phyloP scores from a whole-genome alignment of 352 stramenopile genomes.

The Phytophthora hibernalis region DNA sequence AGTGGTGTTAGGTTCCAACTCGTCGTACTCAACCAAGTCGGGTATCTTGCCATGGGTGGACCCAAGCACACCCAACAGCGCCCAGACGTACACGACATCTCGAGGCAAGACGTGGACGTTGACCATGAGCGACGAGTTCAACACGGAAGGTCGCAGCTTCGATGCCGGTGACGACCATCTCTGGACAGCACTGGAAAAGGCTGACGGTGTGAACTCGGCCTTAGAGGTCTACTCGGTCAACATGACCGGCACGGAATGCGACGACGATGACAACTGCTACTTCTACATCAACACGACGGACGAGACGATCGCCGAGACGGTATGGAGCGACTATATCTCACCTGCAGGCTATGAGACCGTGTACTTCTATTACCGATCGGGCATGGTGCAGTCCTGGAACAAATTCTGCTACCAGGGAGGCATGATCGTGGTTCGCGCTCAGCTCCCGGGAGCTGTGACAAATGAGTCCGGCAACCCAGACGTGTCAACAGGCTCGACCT shows the following conservation, averaged over 20 bases:
- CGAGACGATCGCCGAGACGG: slow-evolving; percentile 47
- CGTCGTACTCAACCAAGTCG: slow-evolving; percentile 37
- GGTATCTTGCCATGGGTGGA: slow-evolving; percentile 30
- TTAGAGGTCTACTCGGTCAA: slow-evolving; percentile 93
- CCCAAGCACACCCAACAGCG: slow-evolving; percentile 34
- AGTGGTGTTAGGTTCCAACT: slow-evolving; percentile 8
- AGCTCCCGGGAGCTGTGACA: slow-evolving; percentile 85
- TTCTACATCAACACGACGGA: slow-evolving; percentile 65
- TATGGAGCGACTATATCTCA: slow-evolving; percentile 78
- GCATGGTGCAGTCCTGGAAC: slow-evolving; percentile 92
- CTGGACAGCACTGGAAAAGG: slow-evolving; percentile 90
- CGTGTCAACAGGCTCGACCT: slow-evolving; percentile 34
- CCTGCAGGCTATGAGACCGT: slow-evolving; percentile 55
- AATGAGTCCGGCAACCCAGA: slow-evolving; percentile 51
- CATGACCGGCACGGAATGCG: slow-evolving; percentile 70
- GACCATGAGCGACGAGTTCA: slow-evolving; percentile 62
- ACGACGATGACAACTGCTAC: slow-evolving; percentile 54
- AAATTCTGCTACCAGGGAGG: slow-evolving; percentile 95
- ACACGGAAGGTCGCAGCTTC: slow-evolving; percentile 76
- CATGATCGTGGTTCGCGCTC: slow-evolving; percentile 84
- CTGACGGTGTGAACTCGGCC: slow-evolving; percentile 80
- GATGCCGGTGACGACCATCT: slow-evolving; percentile 91
- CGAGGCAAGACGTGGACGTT: slow-evolving; percentile 60
- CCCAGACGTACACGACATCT: slow-evolving; percentile 26
- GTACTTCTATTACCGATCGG: slow-evolving; percentile 60